Conservation (phyloP, 1,284 basidiomycete genomes). For the Mycosarcoma maydis region DNA sequence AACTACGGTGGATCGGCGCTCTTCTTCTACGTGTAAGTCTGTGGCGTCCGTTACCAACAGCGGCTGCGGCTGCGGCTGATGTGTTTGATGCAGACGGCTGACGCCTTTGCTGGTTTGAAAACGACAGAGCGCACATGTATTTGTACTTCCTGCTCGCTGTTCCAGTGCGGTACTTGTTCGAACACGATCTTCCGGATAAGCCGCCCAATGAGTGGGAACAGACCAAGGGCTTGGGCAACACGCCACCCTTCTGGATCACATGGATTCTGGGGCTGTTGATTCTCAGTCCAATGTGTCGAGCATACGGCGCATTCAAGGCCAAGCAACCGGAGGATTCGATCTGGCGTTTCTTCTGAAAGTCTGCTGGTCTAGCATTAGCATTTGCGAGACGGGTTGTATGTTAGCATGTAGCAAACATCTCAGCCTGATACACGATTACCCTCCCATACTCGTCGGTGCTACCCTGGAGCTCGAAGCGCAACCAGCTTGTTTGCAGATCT, state of each 20-base stretch:
- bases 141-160: slow-evolving; percentile 31
- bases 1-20: slow-evolving; percentile 48
- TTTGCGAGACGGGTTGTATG: background rate
- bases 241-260: slow-evolving; percentile 31
- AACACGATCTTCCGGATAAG: slow-evolving; percentile 29
- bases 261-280: slow-evolving; percentile 30
- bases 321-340: slow-evolving; percentile 19
- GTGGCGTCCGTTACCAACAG: no score
- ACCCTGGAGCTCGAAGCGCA: slow-evolving; percentile 29
- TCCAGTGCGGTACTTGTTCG: slow-evolving; percentile 29
- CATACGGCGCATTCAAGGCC: slow-evolving; percentile 37
- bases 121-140: slow-evolving; percentile 30
- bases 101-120: background rate
- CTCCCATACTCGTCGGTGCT: slow-evolving; percentile 50
- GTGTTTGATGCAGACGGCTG: no score
- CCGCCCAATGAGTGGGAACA: slow-evolving; percentile 29
- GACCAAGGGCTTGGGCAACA: slow-evolving; percentile 13
- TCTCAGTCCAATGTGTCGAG: slow-evolving; percentile 27
- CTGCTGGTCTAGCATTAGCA: no score
- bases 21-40: slow-evolving; percentile 54
- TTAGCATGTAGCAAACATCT: slow-evolving; percentile 15
- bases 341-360: slow-evolving; percentile 46
- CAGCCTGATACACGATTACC: slow-evolving; percentile 34
- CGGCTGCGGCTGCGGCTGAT: no score
- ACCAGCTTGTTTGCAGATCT: background rate